phyloP scores from a whole-genome alignment of 2,329 filamentous ascomycete genomes.

The Epichloe amarillans region DNA sequence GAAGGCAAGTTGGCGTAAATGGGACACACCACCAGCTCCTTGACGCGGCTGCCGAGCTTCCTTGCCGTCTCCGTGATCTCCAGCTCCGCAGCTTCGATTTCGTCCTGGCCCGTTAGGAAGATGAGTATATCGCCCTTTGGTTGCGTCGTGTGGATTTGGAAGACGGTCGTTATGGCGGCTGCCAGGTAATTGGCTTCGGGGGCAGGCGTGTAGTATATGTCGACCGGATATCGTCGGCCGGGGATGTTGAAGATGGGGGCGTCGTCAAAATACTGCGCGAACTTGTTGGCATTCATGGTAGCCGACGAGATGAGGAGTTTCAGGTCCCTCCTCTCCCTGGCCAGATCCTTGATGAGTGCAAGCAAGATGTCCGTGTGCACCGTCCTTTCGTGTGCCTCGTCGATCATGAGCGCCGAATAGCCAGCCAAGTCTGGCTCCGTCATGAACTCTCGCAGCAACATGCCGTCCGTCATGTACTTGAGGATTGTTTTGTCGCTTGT shows the following conservation, averaged over 20 bases:
- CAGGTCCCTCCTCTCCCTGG: conserved; percentile 68
- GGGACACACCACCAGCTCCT: conserved; percentile 79
- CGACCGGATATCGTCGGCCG: conserved; percentile 75
- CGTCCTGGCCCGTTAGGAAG: conserved; percentile 90
- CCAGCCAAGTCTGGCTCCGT: conserved; percentile 72
- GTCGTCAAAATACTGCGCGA: conserved; percentile 81
- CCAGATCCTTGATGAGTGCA: conserved; percentile 78
- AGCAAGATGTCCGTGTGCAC: conserved; percentile 83
- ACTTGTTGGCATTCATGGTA: conserved; percentile 88
- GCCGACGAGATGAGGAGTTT: conserved; percentile 88
- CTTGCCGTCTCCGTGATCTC: conserved; percentile 74
- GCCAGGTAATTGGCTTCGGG: conserved; percentile 91
- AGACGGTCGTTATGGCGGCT: conserved; percentile 82
- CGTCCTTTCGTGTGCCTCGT: conserved; percentile 92
- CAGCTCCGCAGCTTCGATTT: conserved; percentile 79
- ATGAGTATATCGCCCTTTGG: conserved; percentile 81
- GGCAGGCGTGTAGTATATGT: conserved; percentile 79
- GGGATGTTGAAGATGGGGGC: conserved; percentile 92
- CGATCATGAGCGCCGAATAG: conserved; percentile 88
- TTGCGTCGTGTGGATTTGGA: conserved; percentile 87
- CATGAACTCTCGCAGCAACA: conserved; percentile 81
- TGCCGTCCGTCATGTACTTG: conserved; percentile 96
- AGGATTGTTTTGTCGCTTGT: conserved; percentile 83
- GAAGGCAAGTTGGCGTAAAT: conserved; percentile 91
- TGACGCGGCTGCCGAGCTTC: conserved; percentile 73